phyloP scores from a whole-genome alignment of 2,329 filamentous ascomycete species.

The Verticillium isaacii region DNA sequence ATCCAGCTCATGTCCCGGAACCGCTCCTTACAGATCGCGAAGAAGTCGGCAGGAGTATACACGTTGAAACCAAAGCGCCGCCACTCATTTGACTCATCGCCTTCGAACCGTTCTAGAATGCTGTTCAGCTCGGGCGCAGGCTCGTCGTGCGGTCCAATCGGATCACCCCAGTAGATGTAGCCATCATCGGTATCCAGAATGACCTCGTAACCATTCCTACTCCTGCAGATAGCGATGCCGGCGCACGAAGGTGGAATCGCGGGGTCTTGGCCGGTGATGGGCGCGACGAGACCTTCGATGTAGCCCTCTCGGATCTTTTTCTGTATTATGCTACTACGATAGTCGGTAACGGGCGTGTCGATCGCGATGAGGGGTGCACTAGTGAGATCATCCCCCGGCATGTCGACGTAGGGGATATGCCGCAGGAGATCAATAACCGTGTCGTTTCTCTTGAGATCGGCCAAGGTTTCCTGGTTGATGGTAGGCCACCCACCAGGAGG shows the following conservation, averaged over 20 bases:
- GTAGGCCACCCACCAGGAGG: conserved; percentile 9
- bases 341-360: conserved; percentile 5
- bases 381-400: not conserved
- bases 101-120: not conserved
- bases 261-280: not conserved
- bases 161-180: conserved; percentile 11
- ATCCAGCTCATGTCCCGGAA: conserved; percentile 10
- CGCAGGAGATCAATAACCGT: conserved; percentile 11
- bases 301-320: not conserved
- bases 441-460: conserved; percentile 5
- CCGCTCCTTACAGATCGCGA: conserved; percentile 7
- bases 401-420: conserved; percentile 10
- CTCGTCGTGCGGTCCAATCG: conserved; percentile 5
- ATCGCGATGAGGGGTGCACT: not conserved
- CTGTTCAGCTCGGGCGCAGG: conserved; percentile 1
- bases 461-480: conserved; percentile 9
- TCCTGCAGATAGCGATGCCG: conserved; percentile 5
- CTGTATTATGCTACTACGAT: conserved; percentile 1
- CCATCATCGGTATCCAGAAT: conserved; percentile 13
- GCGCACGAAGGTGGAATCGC: conserved; percentile 7
- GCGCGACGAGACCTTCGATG: not conserved
- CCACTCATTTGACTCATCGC: conserved; percentile 1
- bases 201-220: conserved; percentile 6
- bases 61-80: conserved; percentile 5
- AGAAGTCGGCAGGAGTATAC: conserved; percentile 9